These are phyloP conservation scores for Heracleum sosnowskyi DNA, from an alignment of 129 eudicot genomes.

Conservation along the genomic window DNA sequence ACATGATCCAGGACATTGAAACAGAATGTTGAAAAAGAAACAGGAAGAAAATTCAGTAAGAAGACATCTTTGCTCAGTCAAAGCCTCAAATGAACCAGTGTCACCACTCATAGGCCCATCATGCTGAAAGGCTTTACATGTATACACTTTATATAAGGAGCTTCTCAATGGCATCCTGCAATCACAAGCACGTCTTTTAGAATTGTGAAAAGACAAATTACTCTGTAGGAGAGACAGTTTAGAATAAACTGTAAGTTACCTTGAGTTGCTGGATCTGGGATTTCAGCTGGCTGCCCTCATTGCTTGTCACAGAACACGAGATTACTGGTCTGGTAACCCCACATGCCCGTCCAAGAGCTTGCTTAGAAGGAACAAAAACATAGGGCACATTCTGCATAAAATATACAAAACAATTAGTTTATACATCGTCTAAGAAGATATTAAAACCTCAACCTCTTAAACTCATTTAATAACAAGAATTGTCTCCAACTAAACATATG, in stretches of 20 bases:
- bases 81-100: slow-evolving; percentile 24
- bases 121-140: slow-evolving; percentile 17
- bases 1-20: not conserved
- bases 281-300: slow-evolving; percentile 35
- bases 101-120: slow-evolving; percentile 16
- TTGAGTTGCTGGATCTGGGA: slow-evolving; percentile 39
- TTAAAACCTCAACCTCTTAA: not conserved
- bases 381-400: slow-evolving; percentile 32
- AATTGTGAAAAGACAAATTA: not conserved
- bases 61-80: slow-evolving; percentile 18
- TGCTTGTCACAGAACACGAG: slow-evolving; percentile 35
- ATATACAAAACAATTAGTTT: not conserved
- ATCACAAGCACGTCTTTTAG: not conserved
- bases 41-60: not conserved
- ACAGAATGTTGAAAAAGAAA: not conserved
- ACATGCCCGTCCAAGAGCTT: slow-evolving; percentile 41
- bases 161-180: slow-evolving; percentile 53
- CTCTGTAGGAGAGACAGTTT: not conserved
- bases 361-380: slow-evolving; percentile 34
- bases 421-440: not conserved
- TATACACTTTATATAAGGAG: slow-evolving; percentile 28
- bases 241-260: slow-evolving; percentile 2
- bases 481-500: not conserved
- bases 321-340: slow-evolving; percentile 36
- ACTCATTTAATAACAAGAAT: not conserved